These are phyloP conservation scores for Phytopythium kandeliae DNA, from an alignment of 352 stramenopile genomes.

Conservation along the genomic window DNA sequence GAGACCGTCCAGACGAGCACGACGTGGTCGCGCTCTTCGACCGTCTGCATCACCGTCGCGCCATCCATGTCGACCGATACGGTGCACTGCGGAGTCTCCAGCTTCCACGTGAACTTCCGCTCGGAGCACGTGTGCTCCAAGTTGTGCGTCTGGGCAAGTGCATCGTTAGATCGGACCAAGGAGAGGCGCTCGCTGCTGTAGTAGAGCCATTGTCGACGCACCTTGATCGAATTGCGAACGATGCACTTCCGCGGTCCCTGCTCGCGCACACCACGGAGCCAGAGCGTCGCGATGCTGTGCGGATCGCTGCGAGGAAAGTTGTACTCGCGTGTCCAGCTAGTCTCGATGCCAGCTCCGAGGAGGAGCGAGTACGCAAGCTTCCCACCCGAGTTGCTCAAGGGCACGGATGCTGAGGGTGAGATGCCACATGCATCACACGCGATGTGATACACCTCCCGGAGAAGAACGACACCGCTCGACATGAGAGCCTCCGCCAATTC, in stretches of 20 bases:
- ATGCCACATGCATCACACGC: not conserved
- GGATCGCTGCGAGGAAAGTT: not conserved
- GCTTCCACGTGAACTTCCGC: constrained; percentile 2
- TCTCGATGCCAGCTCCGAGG: not conserved
- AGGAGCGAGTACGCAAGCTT: constrained; percentile 4
- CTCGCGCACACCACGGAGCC: not conserved
- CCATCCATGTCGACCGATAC: not conserved
- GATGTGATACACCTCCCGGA: constrained; percentile 4
- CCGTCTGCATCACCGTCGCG: constrained; percentile 2
- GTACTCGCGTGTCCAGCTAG: not conserved
- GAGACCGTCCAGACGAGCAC: constrained; percentile 3
- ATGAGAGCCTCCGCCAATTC: constrained; percentile 1
- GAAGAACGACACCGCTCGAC: not conserved
- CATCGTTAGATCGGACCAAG: too few relatives aligned
- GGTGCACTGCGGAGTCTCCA: not conserved
- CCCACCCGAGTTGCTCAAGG: not conserved
- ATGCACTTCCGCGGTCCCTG: not conserved
- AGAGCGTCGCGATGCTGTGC: not conserved
- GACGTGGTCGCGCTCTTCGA: constrained; percentile 1
- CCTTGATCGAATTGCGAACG: constrained; percentile 1
- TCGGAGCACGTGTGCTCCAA: not conserved
- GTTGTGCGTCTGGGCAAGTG: not conserved
- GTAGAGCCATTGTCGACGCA: not conserved
- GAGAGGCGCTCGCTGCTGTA: too few relatives aligned
- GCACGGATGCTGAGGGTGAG: not conserved